Conservation (phyloP, 176 grass and related monocot genomes). For the Eleusine coracana region DNA sequence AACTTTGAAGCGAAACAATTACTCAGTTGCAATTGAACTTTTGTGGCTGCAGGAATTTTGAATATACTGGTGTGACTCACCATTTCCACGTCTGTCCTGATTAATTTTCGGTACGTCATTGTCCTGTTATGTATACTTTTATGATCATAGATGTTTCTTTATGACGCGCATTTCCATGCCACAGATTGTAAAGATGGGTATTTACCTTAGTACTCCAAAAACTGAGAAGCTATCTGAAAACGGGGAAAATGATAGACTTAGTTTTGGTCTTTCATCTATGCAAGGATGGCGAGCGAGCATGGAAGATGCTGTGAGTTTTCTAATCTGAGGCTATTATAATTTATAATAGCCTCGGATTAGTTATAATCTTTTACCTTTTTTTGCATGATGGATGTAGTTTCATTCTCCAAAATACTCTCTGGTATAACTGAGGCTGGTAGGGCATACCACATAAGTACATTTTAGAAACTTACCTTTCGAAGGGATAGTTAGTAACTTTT, state of each 20-base stretch:
- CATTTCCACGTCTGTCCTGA: conserved; percentile 1
- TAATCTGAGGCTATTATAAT: conserved; percentile 25
- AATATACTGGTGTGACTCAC: conserved; percentile 13
- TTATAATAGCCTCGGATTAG: no score
- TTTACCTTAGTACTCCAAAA: conserved; percentile 93
- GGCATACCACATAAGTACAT: not conserved
- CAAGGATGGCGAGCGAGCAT: conserved; percentile 98
- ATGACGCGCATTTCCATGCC: not conserved
- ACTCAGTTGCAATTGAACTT: not conserved
- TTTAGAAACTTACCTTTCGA: conserved; percentile 20
- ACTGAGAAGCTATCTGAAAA: conserved; percentile 85
- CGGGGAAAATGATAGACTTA: conserved; percentile 68
- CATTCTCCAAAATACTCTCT: conserved; percentile 17
- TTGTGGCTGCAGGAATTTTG: not conserved
- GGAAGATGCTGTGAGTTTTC: conserved; percentile 94
- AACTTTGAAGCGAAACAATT: conserved; percentile 11
- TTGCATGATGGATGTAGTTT: not conserved
- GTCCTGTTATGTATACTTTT: conserved; percentile 32
- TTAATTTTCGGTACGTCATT: conserved; percentile 31
- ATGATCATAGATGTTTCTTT: conserved; percentile 10
- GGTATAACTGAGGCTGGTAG: not conserved
- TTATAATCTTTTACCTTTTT: no score
- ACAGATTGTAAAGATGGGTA: conserved; percentile 65
- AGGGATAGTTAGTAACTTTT: not conserved
- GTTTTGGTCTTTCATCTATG: conserved; percentile 93